Percentiles rank a stretch among this genome's conserved stretches.
These are phyloP conservation scores for Pseudogymnoascus verrucosus DNA, from an alignment of 2,329 filamentous ascomycete species.

Conservation along the genomic window DNA sequence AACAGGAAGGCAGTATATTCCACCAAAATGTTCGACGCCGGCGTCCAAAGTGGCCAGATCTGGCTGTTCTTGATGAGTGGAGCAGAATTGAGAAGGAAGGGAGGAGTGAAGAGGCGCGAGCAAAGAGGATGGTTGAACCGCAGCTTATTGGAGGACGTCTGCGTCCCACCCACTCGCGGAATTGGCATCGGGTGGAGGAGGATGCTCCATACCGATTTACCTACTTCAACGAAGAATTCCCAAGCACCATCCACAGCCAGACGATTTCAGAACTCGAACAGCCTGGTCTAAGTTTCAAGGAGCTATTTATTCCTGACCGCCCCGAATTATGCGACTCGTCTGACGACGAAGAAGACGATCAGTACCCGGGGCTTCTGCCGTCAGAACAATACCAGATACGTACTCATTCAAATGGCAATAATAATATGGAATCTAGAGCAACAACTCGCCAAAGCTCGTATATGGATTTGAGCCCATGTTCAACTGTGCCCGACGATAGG, in stretches of 20 bases:
- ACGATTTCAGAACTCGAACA: slow-evolving; percentile 90
- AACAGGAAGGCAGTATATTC: slow-evolving; percentile 37
- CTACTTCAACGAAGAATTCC: slow-evolving; percentile 97
- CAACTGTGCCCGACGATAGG: slow-evolving; percentile 9
- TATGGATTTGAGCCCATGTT: slow-evolving; percentile 19
- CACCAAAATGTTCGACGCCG: slow-evolving; percentile 38
- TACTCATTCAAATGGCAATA: slow-evolving; percentile 17
- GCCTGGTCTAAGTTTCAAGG: slow-evolving; percentile 71
- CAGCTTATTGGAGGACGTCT: slow-evolving; percentile 85
- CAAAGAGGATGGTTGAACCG: slow-evolving; percentile 89
- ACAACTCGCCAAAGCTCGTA: slow-evolving; percentile 35
- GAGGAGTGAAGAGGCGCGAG: slow-evolving; percentile 70
- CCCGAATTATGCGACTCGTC: slow-evolving; percentile 64
- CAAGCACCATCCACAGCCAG: slow-evolving; percentile 91
- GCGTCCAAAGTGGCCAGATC: slow-evolving; percentile 75
- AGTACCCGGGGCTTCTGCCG: slow-evolving; percentile 28
- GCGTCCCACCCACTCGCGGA: slow-evolving; percentile 61
- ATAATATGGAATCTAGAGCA: slow-evolving; percentile 36
- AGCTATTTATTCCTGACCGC: slow-evolving; percentile 86
- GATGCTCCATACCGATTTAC: slow-evolving; percentile 92
- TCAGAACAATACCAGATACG: slow-evolving; percentile 24
- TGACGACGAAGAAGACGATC: slow-evolving; percentile 55
- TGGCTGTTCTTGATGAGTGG: slow-evolving; percentile 81
- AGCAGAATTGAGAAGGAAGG: slow-evolving; percentile 83
- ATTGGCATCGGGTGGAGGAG: slow-evolving; percentile 82